These are phyloP conservation scores for Toxoplasma gondii DNA, from an alignment of 169 alveolate genomes.

Conservation along the genomic window DNA sequence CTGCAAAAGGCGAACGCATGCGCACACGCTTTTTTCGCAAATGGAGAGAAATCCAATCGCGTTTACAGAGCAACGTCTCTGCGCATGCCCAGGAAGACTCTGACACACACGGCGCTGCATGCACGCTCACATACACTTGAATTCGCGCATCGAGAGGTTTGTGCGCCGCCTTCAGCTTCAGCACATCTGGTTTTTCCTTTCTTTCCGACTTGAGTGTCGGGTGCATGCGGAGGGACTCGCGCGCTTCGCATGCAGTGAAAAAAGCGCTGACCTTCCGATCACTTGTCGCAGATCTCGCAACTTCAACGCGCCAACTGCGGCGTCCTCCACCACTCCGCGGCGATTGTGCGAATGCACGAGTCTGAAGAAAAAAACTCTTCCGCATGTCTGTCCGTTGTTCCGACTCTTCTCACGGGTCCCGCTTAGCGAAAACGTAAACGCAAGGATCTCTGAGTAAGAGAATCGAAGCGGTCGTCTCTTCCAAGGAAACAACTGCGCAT, in stretches of 20 bases:
- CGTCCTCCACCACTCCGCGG: background rate
- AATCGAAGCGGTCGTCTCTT: too few relatives aligned
- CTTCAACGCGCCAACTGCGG: conserved; percentile 35
- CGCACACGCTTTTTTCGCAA: background rate
- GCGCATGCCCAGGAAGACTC: background rate
- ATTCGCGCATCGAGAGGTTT: background rate
- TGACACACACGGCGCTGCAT: background rate
- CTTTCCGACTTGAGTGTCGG: too few relatives aligned
- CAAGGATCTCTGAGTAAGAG: too few relatives aligned
- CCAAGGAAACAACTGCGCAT: too few relatives aligned
- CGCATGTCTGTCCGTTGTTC: background rate
- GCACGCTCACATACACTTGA: background rate
- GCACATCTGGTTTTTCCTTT: background rate
- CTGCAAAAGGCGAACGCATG: background rate
- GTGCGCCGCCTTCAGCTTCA: too few relatives aligned
- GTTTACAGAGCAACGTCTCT: background rate
- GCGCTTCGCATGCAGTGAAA: too few relatives aligned
- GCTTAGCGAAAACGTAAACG: too few relatives aligned
- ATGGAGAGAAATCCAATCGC: too few relatives aligned
- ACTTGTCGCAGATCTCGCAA: conserved; percentile 50
- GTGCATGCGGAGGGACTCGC: too few relatives aligned
- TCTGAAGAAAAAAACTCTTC: background rate
- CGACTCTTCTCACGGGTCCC: background rate
- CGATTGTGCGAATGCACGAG: conserved; percentile 43
- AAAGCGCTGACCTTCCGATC: background rate